Evolutionary conservation across 2,329 filamentous ascomycete genomes (phyloP).

Genomic region (Trichophyton rubrum): DNA sequence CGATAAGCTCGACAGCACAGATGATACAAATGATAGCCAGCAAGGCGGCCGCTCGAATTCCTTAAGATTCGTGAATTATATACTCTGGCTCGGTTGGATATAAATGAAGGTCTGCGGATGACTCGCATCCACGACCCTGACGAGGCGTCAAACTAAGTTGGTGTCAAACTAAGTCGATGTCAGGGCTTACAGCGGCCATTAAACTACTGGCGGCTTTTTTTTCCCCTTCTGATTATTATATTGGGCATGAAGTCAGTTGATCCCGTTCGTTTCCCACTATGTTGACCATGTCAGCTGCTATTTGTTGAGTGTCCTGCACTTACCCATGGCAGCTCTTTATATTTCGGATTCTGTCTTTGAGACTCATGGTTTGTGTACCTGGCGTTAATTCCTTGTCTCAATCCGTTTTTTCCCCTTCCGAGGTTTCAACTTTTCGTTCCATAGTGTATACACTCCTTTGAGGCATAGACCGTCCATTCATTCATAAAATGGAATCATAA

Average conservation of each 20-base stretch:
- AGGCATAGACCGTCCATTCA: not conserved
- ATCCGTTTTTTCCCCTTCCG: not conserved
- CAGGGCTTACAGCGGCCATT: too few relatives aligned
- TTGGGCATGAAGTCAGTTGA: not conserved
- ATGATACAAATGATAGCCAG: not conserved
- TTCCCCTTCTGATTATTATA: not conserved
- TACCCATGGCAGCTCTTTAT: not conserved
- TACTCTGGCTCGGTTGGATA: too few relatives aligned
- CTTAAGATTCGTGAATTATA: too few relatives aligned
- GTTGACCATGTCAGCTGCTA: not conserved
- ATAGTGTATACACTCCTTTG: not conserved
- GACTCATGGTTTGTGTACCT: not conserved
- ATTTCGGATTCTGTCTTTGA: not conserved
- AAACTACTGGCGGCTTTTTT: too few relatives aligned
- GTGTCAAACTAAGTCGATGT: too few relatives aligned
- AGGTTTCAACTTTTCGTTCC: not conserved
- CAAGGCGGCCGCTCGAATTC: too few relatives aligned
- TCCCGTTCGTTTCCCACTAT: not conserved
- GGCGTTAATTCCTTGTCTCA: not conserved
- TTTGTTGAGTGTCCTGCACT: not conserved
- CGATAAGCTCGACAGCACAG: not conserved
- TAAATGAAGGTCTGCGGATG: too few relatives aligned
- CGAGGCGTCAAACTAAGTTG: too few relatives aligned
- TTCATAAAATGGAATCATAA: not conserved
- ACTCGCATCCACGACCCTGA: too few relatives aligned